Conservation (phyloP, 345 rosid species). For the Firmiana major region DNA sequence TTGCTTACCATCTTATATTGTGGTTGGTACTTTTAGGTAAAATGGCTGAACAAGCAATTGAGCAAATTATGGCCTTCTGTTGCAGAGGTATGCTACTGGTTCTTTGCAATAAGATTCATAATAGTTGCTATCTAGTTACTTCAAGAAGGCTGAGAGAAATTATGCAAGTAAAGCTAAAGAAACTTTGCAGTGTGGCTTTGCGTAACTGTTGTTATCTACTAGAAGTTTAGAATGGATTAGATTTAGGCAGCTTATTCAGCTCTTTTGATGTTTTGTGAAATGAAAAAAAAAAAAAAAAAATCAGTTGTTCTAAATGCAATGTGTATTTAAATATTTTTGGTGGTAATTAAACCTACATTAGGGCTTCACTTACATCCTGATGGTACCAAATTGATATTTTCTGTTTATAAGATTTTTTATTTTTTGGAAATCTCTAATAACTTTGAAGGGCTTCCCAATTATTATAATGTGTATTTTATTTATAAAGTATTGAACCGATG, state of each 20-base stretch:
- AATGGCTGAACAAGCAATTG: slow-evolving; percentile 95
- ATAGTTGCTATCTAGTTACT: background rate
- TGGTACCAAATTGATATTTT: background rate
- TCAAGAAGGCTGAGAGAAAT: slow-evolving; percentile 11
- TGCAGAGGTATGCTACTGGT: slow-evolving; percentile 67
- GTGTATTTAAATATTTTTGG: background rate
- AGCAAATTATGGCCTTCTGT: slow-evolving; percentile 94
- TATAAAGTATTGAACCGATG: slow-evolving; percentile 6
- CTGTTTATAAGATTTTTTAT: background rate
- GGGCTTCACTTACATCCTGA: background rate
- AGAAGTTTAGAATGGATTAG: background rate
- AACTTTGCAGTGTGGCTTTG: background rate
- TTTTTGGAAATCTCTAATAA: background rate
- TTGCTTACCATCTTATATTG: slow-evolving; percentile 7
- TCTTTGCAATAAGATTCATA: slow-evolving; percentile 11
- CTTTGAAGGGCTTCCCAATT: background rate
- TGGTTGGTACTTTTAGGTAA: slow-evolving; percentile 59
- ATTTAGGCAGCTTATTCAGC: slow-evolving; percentile 1
- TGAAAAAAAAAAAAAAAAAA: background rate
- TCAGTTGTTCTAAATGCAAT: background rate
- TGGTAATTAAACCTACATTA: background rate
- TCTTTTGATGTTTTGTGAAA: background rate
- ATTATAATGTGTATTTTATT: background rate
- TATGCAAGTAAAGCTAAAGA: slow-evolving; percentile 9
- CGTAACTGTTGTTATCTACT: background rate